These are phyloP conservation scores for Linum lewisii DNA, from an alignment of 345 rosid species.

Conservation along the genomic window DNA sequence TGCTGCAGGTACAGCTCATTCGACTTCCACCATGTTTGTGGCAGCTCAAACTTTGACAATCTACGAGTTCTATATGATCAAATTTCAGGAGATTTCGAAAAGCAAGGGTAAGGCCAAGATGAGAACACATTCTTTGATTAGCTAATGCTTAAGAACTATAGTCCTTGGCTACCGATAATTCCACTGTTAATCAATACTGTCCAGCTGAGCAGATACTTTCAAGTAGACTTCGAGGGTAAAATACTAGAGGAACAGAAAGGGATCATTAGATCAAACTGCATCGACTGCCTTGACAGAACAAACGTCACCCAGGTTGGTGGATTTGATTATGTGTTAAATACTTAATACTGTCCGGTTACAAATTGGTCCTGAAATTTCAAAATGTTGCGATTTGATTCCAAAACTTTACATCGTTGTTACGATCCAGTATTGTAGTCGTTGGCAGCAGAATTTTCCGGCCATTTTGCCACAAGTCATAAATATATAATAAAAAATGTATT, in stretches of 20 bases:
- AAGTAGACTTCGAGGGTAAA: constrained; percentile 53
- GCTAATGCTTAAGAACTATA: constrained; percentile 11
- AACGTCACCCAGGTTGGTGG: constrained; percentile 85
- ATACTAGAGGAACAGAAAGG: constrained; percentile 85
- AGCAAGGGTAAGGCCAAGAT: constrained; percentile 63
- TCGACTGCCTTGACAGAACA: constrained; percentile 95
- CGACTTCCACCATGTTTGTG: constrained; percentile 82
- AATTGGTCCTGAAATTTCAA: too few species aligned
- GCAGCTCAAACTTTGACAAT: constrained; percentile 71
- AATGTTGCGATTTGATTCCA: too few species aligned
- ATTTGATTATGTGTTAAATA: too few species aligned
- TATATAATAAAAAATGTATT: too few species aligned
- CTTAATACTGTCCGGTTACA: too few species aligned
- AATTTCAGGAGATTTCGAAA: constrained; percentile 59
- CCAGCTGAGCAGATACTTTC: constrained; percentile 85
- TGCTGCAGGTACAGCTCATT: constrained; percentile 65
- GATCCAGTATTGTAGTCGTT: too few species aligned
- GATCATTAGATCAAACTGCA: constrained; percentile 80
- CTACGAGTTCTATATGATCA: constrained; percentile 60
- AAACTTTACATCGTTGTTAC: too few species aligned
- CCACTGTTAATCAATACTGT: constrained; percentile 40
- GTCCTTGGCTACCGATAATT: constrained; percentile 30
- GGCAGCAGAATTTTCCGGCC: too few species aligned
- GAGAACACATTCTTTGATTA: constrained; percentile 9
- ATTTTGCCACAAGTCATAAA: too few species aligned